Base-by-base conservation (phyloP, 257 asterid genomes). In the Gentiana straminea region DNA sequence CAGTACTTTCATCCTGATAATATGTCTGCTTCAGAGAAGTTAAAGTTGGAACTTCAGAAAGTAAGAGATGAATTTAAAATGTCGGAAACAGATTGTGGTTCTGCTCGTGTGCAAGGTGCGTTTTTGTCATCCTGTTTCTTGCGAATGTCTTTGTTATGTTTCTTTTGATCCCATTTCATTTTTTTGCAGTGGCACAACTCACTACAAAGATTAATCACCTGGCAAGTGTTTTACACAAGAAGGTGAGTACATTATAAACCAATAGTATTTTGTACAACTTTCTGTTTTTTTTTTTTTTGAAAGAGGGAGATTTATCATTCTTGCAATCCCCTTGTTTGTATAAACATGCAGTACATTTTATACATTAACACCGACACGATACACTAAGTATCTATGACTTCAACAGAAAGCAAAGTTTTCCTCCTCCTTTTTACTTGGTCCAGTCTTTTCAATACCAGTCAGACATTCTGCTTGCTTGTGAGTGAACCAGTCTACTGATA, bases 71-170 rank as follows among this genome's bases (percentile, higher is more conserved):
- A 92, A 71, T 92, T 78, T 67, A 85, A 81, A 79, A 77, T 79
- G 79, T 85, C 99, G 3, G 94, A 88, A 59, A 81, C 95, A 32
- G 97, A 92, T 74, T 92, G 94, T 70, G 99, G 99, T 55, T 92
- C 97, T 68, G 79, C 95, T 60, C 94, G 95, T 63, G 91, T 85
- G 66, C 99, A 85, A 77, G 95, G 99, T 88, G 54, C 43, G 64
- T 62, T 15, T 12, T 46, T 0, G 24, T 24, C 24, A 24, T 24
- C 24, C 24, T 24, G 24, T 24, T 24, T 24, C 24, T 24, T 24
- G 24, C 24, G 24, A 24, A 24, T 24, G 24, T 24, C 24, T 24
- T 24, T 24, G 24, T 24, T 24, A 24, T 24, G 24, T 24, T 24
- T 24, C 24, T 24, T 24, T 24, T 24, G 24, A 24, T 24, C 24